phyloP scores from a whole-genome alignment of 2,329 filamentous ascomycete species.

The Colletotrichum lupini region DNA sequence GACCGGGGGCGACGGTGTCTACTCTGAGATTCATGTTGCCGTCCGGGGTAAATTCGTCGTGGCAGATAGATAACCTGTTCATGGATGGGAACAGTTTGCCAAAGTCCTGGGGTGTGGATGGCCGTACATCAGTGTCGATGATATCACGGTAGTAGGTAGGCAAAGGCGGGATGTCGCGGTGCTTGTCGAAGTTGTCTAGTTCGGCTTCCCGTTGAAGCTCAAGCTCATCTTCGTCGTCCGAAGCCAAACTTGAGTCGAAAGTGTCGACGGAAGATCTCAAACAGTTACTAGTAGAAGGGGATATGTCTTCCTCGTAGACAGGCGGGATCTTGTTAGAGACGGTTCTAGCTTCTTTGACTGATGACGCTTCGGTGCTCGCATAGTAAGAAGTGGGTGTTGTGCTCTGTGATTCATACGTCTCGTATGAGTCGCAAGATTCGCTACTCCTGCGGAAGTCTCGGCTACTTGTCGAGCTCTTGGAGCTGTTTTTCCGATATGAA shows the following conservation, averaged over 20 bases:
- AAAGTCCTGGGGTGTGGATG: slow-evolving; percentile 86
- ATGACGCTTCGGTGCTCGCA: slow-evolving; percentile 50
- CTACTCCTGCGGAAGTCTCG: slow-evolving; percentile 54
- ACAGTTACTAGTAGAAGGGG: slow-evolving; percentile 54
- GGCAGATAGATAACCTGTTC: slow-evolving; percentile 82
- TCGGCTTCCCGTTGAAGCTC: slow-evolving; percentile 50
- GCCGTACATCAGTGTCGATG: slow-evolving; percentile 73
- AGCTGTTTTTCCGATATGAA: slow-evolving; percentile 49
- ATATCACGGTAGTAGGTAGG: slow-evolving; percentile 71
- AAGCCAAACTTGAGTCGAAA: slow-evolving; percentile 79
- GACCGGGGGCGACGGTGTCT: slow-evolving; percentile 78
- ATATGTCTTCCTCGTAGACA: slow-evolving; percentile 46
- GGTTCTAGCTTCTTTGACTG: slow-evolving; percentile 44
- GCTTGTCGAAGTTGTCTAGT: slow-evolving; percentile 43
- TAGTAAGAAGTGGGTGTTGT: slow-evolving; percentile 60
- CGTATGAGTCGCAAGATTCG: slow-evolving; percentile 53
- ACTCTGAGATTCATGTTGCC: slow-evolving; percentile 97
- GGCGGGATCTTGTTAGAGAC: slow-evolving; percentile 36
- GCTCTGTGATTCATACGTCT: slow-evolving; percentile 58
- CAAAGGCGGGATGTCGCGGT: slow-evolving; percentile 59
- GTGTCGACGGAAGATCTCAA: slow-evolving; percentile 77
- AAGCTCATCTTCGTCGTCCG: slow-evolving; percentile 63
- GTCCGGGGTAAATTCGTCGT: slow-evolving; percentile 90
- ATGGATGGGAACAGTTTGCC: slow-evolving; percentile 87
- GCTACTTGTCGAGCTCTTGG: slow-evolving; percentile 51